A percentile compares a stretch with the other conserved stretches of the same genome.
These are phyloP conservation scores for Salmacisia buchloeana DNA, from an alignment of 1,284 basidiomycete species.

Conservation along the genomic window DNA sequence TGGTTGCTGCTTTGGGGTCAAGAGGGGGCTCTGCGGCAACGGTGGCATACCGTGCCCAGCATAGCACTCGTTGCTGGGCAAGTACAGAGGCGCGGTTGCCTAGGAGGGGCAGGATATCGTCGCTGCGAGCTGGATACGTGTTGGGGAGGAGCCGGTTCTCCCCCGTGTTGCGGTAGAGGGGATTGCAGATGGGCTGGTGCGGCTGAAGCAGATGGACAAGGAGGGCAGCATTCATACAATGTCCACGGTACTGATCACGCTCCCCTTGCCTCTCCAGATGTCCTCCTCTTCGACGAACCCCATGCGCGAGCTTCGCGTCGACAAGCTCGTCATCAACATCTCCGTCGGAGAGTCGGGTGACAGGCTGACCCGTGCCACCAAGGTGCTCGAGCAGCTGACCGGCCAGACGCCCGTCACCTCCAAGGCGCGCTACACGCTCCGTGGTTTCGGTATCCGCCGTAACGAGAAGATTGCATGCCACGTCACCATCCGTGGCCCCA, in stretches of 20 bases:
- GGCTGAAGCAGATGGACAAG: too few relatives aligned
- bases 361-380: constrained; percentile 96
- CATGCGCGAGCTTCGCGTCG: constrained; percentile 78
- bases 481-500: constrained; percentile 98
- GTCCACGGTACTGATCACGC: not conserved
- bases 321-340: constrained; percentile 99
- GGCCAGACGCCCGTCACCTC: constrained; percentile 99
- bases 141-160: too few relatives aligned
- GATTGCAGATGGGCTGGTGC: too few relatives aligned
- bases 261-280: not conserved
- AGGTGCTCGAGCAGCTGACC: constrained; percentile 98
- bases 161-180: too few relatives aligned
- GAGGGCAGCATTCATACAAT: not conserved
- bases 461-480: constrained; percentile 99
- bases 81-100: too few relatives aligned
- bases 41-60: too few relatives aligned
- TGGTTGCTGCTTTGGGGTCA: too few relatives aligned
- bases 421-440: constrained; percentile 99
- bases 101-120: too few relatives aligned
- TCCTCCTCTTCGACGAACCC: constrained; percentile 13
- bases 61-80: too few relatives aligned
- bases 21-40: too few relatives aligned
- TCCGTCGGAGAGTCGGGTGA: constrained; percentile 99
- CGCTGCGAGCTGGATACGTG: too few relatives aligned
- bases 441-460: constrained; percentile 97